Conservation (phyloP, 306 rosid genomes). For the Bauhinia variegata region DNA sequence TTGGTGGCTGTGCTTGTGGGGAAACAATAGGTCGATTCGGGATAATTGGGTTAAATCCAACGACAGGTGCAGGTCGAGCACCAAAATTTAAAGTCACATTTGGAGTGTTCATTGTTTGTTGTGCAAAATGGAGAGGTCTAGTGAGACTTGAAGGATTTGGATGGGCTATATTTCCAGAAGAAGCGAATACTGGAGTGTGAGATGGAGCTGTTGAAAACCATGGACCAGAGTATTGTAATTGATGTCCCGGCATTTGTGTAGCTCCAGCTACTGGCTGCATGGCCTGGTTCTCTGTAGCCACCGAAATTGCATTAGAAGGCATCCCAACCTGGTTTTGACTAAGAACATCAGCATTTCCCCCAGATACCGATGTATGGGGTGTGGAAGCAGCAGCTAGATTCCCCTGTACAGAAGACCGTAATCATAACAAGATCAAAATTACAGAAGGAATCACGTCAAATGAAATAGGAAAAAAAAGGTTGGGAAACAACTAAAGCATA, state of each 20-base stretch:
- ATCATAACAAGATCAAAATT: slow-evolving; percentile 27
- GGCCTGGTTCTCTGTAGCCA: slow-evolving; percentile 47
- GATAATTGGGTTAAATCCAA: slow-evolving; percentile 51
- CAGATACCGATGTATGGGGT: slow-evolving; percentile 49
- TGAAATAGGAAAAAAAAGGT: slow-evolving; percentile 6
- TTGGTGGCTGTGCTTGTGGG: slow-evolving; percentile 46
- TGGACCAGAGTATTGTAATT: slow-evolving; percentile 56
- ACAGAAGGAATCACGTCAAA: slow-evolving; percentile 14
- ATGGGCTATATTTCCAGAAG: slow-evolving; percentile 43
- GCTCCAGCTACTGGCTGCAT: slow-evolving; percentile 47
- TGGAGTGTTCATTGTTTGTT: slow-evolving; percentile 52
- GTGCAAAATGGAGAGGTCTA: slow-evolving; percentile 46
- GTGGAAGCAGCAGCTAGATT: slow-evolving; percentile 61
- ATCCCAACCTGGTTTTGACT: slow-evolving; percentile 44
- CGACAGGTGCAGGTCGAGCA: slow-evolving; percentile 48
- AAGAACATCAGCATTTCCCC: slow-evolving; percentile 39
- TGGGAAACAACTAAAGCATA: background rate
- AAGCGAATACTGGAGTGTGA: slow-evolving; percentile 41
- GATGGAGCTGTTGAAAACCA: slow-evolving; percentile 61
- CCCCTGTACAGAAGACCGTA: slow-evolving; percentile 56
- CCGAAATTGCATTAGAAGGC: slow-evolving; percentile 41
- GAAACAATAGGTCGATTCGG: slow-evolving; percentile 55
- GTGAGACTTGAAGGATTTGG: slow-evolving; percentile 54
- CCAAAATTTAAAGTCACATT: slow-evolving; percentile 54
- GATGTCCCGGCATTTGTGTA: slow-evolving; percentile 53